Percentiles rank a stretch among this genome's conserved stretches.
phyloP scores from a whole-genome alignment of 2,329 filamentous ascomycete species.

The Metarhizium anisopliae region DNA sequence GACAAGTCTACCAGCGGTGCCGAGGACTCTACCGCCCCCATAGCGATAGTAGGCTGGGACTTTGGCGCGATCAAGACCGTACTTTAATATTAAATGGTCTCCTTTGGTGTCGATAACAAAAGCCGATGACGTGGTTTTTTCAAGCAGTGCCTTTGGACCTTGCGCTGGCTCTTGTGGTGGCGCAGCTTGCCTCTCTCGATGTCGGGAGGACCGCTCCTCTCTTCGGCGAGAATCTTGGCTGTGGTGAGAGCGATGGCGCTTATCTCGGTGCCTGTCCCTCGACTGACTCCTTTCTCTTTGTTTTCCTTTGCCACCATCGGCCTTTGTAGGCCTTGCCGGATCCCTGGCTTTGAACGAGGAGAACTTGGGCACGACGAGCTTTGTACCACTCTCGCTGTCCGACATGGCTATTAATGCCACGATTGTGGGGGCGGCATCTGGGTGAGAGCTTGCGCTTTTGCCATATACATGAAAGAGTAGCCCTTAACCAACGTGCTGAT shows the following conservation, averaged over 20 bases:
- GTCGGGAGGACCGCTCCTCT: background rate
- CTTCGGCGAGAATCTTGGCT: background rate
- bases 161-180: background rate
- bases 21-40: constrained; percentile 63
- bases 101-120: constrained; percentile 66
- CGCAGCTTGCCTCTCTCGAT: background rate
- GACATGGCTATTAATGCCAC: constrained; percentile 16
- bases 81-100: constrained; percentile 65
- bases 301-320: constrained; percentile 8
- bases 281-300: constrained; percentile 10
- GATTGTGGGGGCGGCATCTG: background rate
- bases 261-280: constrained; percentile 5
- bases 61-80: constrained; percentile 61
- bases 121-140: constrained; percentile 12
- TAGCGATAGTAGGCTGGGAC: constrained; percentile 62
- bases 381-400: constrained; percentile 13
- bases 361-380: constrained; percentile 51
- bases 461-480: background rate
- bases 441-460: background rate
- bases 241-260: constrained; percentile 6
- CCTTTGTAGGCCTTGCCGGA: constrained; percentile 24
- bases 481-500: no score
- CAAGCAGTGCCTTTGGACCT: background rate
- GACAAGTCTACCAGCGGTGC: constrained; percentile 46
- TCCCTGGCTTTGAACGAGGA: constrained; percentile 55